These are phyloP conservation scores for Boletales sp. DNA, from an alignment of 768 basidiomycete genomes.

Conservation along the genomic window DNA sequence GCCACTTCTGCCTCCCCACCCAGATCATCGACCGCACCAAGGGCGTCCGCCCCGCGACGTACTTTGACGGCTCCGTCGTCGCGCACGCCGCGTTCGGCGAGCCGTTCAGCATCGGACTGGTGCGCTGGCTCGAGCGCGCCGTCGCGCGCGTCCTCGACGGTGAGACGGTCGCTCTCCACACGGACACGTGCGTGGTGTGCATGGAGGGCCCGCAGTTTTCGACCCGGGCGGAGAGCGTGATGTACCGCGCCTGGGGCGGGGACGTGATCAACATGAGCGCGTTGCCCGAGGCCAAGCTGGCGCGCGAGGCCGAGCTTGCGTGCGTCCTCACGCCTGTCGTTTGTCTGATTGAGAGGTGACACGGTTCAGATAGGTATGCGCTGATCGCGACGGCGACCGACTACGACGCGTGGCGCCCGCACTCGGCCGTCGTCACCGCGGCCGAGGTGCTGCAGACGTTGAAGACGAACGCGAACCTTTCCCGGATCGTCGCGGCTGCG, in stretches of 20 bases:
- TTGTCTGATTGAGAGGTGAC: too few species aligned
- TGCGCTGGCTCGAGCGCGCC: constrained; percentile 59
- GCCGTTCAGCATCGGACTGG: constrained; percentile 70
- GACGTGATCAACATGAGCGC: constrained; percentile 98
- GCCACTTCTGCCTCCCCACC: constrained; percentile 81
- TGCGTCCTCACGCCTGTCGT: constrained; percentile 24
- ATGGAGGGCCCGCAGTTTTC: constrained; percentile 99
- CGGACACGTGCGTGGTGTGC: constrained; percentile 82
- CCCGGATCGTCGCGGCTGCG: constrained; percentile 67
- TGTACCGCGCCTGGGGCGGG: constrained; percentile 92
- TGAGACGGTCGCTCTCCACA: constrained; percentile 69
- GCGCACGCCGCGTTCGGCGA: constrained; percentile 95
- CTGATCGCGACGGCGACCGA: constrained; percentile 90
- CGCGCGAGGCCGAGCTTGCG: constrained; percentile 93
- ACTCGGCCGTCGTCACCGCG: constrained; percentile 79
- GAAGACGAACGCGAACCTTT: constrained; percentile 80
- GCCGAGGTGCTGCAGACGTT: constrained; percentile 90
- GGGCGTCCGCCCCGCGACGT: constrained; percentile 82
- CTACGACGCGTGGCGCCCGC: constrained; percentile 92
- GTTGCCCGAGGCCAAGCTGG: constrained; percentile 95
- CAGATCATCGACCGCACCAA: constrained; percentile 98
- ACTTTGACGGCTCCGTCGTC: constrained; percentile 83
- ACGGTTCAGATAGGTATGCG: constrained; percentile 61
- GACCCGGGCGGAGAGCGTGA: constrained; percentile 91
- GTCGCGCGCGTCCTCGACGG: constrained; percentile 58